A percentile compares a stretch with the other conserved stretches of the same genome.
Evolutionary conservation across 2,329 filamentous ascomycete species (phyloP).

Genomic region (Aspergillus neoniger): DNA sequence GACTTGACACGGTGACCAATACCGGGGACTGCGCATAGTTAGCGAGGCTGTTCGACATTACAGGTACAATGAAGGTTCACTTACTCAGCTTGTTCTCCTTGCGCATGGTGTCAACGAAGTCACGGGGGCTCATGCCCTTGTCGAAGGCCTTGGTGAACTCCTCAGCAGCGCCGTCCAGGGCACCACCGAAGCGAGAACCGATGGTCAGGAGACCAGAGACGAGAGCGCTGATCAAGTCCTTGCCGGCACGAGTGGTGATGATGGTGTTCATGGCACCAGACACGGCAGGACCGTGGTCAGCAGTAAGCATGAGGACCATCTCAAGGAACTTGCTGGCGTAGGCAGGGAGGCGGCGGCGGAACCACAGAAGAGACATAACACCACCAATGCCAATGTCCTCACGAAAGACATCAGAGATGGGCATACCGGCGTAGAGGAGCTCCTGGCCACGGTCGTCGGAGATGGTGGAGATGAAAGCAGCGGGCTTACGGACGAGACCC

Average conservation of each 20-base stretch:
- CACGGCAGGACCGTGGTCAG: conserved; percentile 97
- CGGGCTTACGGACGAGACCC: conserved; percentile 98
- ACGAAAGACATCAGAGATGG: conserved; percentile 98
- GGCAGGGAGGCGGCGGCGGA: conserved; percentile 92
- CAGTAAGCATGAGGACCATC: conserved; percentile 99
- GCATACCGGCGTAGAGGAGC: conserved; percentile 97
- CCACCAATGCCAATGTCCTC: conserved; percentile 99
- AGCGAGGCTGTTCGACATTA: conserved; percentile 21
- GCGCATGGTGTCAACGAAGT: conserved; percentile 98
- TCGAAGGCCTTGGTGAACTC: conserved; percentile 98
- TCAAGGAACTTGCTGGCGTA: conserved; percentile 99
- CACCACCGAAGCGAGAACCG: conserved; percentile 96
- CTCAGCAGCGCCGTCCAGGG: conserved; percentile 93
- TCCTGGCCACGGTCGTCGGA: conserved; percentile 99
- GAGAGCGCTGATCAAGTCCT: conserved; percentile 94
- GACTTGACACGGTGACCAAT: conserved; percentile 99
- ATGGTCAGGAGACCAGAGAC: conserved; percentile 98
- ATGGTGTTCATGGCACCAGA: conserved; percentile 99
- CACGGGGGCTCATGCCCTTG: conserved; percentile 95
- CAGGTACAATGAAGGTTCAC: conserved; percentile 30
- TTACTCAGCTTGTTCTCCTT: conserved; percentile 98
- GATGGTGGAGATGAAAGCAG: conserved; percentile 99
- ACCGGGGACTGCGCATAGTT: conserved; percentile 68
- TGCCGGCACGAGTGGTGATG: conserved; percentile 98
- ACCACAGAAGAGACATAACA: conserved; percentile 99